A percentile compares a stretch with the other conserved stretches of the same genome.
Evolutionary conservation across 129 eudicot species (phyloP).

Genomic region (Flaveria trinervia): DNA sequence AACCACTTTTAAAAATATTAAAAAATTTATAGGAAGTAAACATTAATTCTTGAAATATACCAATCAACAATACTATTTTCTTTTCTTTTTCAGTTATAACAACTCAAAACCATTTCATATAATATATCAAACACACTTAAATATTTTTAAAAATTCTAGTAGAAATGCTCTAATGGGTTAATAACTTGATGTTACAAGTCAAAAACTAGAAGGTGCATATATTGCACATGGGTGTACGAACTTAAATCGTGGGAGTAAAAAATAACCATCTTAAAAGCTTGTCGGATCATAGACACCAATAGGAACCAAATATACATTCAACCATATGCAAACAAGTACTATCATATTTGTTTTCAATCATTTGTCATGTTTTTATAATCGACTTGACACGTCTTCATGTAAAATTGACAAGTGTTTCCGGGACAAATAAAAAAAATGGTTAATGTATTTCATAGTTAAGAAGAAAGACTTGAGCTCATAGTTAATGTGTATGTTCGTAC

Average conservation of each 20-base stretch:
- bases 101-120: too few species aligned
- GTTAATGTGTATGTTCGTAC: too few species aligned
- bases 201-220: neutral
- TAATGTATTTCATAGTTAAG: neutral
- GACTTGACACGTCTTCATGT: neutral
- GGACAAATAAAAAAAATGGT: neutral
- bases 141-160: too few species aligned
- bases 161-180: neutral
- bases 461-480: neutral
- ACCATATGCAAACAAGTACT: neutral
- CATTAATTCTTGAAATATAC: too few species aligned
- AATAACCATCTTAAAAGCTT: neutral
- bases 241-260: neutral
- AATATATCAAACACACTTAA: too few species aligned
- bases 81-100: too few species aligned
- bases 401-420: neutral
- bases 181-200: neutral
- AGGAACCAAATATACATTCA: neutral
- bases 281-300: neutral
- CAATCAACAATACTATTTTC: too few species aligned
- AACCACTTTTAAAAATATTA: too few species aligned
- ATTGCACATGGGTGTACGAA: neutral
- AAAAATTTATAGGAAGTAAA: too few species aligned
- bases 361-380: neutral
- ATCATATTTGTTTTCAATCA: neutral